Conservation (phyloP, 2,329 filamentous ascomycete genomes). For the Dendryphion nanum region DNA sequence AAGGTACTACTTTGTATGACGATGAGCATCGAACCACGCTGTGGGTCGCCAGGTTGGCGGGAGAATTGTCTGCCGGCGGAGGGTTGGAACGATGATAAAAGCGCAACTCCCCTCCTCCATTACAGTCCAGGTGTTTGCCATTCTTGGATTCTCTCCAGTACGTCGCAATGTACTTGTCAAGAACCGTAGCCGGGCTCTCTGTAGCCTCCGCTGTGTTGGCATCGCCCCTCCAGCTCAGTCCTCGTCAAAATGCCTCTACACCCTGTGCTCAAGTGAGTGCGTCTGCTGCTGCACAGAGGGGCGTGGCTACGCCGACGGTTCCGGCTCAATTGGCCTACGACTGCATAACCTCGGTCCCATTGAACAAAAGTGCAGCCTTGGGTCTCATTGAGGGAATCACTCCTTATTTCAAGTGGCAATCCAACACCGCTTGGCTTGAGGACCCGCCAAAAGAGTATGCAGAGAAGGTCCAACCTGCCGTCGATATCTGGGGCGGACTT, state of each 20-base stretch:
- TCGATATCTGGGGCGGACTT: conserved; percentile 42
- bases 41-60: too few species aligned
- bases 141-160: too few species aligned
- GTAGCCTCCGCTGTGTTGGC: conserved; percentile 26
- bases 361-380: conserved; percentile 43
- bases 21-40: background rate
- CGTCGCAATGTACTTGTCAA: conserved; percentile 25
- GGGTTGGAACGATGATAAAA: too few species aligned
- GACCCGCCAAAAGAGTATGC: conserved; percentile 47
- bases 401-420: conserved; percentile 49
- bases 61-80: too few species aligned
- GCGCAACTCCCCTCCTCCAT: too few species aligned
- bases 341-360: conserved; percentile 46
- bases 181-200: conserved; percentile 21
- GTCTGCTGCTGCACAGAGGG: conserved; percentile 22
- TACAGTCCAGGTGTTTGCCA: too few species aligned
- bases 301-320: conserved; percentile 35
- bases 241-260: conserved; percentile 27
- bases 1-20: background rate
- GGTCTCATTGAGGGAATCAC: conserved; percentile 43
- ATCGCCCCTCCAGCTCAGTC: conserved; percentile 23
- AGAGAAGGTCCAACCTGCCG: conserved; percentile 44
- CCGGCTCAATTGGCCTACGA: conserved; percentile 46
- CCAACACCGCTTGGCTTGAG: conserved; percentile 44
- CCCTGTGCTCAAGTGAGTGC: conserved; percentile 34